These are phyloP conservation scores for Leccinum rimulosum DNA, from an alignment of 768 basidiomycete species.

Conservation along the genomic window DNA sequence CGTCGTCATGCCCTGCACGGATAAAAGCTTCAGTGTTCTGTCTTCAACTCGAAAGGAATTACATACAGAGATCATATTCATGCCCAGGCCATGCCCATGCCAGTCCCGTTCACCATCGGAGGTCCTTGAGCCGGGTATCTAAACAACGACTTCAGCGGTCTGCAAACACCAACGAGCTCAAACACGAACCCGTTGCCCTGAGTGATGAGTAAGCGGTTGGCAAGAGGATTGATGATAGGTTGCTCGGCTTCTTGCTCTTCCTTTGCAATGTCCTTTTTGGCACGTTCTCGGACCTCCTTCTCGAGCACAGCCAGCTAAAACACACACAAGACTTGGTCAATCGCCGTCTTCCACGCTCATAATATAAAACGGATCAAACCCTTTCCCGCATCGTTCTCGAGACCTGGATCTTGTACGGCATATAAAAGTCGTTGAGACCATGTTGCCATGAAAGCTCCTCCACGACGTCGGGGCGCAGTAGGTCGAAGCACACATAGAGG, in stretches of 20 bases:
- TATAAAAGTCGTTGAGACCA: constrained; percentile 94
- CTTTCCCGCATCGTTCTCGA: constrained; percentile 77
- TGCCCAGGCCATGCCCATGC: constrained; percentile 37
- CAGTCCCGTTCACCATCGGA: constrained; percentile 53
- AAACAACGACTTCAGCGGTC: constrained; percentile 8
- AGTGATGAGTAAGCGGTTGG: constrained; percentile 59
- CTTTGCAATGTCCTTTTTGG: constrained; percentile 84
- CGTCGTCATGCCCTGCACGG: constrained; percentile 61
- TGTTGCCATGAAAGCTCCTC: constrained; percentile 97
- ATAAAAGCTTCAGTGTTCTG: constrained; percentile 7
- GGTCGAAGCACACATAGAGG: constrained; percentile 91
- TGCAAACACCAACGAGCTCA: not conserved
- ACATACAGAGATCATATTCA: constrained; percentile 61
- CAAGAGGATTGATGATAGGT: constrained; percentile 82
- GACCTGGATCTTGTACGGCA: constrained; percentile 92
- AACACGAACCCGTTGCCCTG: constrained; percentile 60
- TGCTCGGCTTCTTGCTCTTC: constrained; percentile 85
- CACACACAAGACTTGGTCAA: not conserved
- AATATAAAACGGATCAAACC: constrained; percentile 36
- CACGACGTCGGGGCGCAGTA: constrained; percentile 89
- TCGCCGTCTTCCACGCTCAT: constrained; percentile 5
- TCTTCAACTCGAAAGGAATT: not conserved
- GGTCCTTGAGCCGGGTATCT: constrained; percentile 68
- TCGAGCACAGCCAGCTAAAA: constrained; percentile 71
- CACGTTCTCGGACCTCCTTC: constrained; percentile 85